phyloP scores from a whole-genome alignment of 2,329 filamentous ascomycete genomes.

The Colletotrichum navitas region DNA sequence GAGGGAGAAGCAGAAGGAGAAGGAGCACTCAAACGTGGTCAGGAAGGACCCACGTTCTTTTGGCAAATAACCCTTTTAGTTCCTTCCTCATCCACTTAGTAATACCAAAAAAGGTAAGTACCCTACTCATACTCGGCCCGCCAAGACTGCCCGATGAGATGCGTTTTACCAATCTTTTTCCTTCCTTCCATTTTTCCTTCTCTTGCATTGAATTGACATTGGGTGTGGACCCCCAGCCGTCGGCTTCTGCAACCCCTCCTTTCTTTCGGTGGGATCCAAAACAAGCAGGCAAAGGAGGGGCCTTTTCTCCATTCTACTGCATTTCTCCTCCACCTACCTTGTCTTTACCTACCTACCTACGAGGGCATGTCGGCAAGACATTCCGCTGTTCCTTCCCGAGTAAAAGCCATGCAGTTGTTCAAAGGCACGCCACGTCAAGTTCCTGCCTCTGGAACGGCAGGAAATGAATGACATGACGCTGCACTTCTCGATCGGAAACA shows the following conservation, averaged over 20 bases:
- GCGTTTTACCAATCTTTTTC: conserved; percentile 25
- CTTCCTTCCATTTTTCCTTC: conserved; percentile 3
- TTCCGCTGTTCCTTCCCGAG: neutral
- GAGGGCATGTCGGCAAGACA: neutral
- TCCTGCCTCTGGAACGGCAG: conserved; percentile 8
- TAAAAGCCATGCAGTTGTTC: neutral
- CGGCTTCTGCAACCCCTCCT: conserved; percentile 41
- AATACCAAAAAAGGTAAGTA: neutral
- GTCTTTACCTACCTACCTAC: conserved; percentile 44
- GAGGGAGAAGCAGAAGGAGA: neutral
- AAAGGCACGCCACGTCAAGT: neutral
- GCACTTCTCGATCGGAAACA: conserved; percentile 5
- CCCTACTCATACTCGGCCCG: neutral
- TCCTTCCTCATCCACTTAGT: neutral
- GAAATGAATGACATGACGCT: conserved; percentile 13
- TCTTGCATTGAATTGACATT: conserved; percentile 8
- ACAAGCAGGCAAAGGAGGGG: neutral
- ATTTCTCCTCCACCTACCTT: neutral
- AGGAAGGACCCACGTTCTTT: conserved; percentile 24
- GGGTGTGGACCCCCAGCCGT: conserved; percentile 39
- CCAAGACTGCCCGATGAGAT: conserved; percentile 32
- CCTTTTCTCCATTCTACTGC: neutral
- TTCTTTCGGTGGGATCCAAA: neutral
- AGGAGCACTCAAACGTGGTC: neutral
- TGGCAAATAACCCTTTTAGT: conserved; percentile 2